Percentiles rank a stretch among this genome's conserved stretches.
Evolutionary conservation across 805 yeast species (phyloP).

Genomic region (Kazachstania bromeliacearum): DNA sequence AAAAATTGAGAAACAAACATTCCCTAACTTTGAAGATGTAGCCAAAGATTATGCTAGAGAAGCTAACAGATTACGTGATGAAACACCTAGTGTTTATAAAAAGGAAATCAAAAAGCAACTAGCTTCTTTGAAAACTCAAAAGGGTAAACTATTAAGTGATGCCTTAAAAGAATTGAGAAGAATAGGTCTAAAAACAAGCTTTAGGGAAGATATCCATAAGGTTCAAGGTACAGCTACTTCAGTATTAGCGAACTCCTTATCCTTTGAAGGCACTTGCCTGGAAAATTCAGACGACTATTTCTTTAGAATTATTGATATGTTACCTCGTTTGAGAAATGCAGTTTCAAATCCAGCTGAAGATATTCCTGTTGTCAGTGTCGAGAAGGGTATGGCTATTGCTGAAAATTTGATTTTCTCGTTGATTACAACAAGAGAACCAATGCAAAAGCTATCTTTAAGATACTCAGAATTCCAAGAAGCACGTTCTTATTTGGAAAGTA

Average conservation of each 20-base stretch:
- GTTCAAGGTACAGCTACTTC: slow-evolving; percentile 53
- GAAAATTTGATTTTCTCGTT: slow-evolving; percentile 61
- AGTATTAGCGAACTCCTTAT: slow-evolving; percentile 46
- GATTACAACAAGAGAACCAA: slow-evolving; percentile 42
- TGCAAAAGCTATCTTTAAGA: slow-evolving; percentile 26
- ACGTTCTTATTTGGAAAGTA: slow-evolving; percentile 16
- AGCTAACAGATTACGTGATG: slow-evolving; percentile 55
- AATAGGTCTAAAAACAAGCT: slow-evolving; percentile 64
- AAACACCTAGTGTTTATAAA: slow-evolving; percentile 63
- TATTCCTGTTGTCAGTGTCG: slow-evolving; percentile 60
- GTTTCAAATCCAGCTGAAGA: slow-evolving; percentile 57
- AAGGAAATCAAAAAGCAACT: slow-evolving; percentile 67
- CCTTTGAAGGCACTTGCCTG: slow-evolving; percentile 35
- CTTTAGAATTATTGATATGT: slow-evolving; percentile 62
- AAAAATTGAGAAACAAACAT: slow-evolving; percentile 24
- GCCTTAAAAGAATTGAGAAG: slow-evolving; percentile 63
- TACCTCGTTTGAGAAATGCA: slow-evolving; percentile 69
- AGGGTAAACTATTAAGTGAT: slow-evolving; percentile 67
- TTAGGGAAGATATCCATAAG: slow-evolving; percentile 56
- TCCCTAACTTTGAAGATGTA: slow-evolving; percentile 44
- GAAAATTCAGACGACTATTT: slow-evolving; percentile 45
- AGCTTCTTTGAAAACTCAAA: slow-evolving; percentile 71
- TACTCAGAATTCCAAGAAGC: slow-evolving; percentile 14
- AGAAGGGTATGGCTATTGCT: slow-evolving; percentile 63
- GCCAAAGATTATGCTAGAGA: slow-evolving; percentile 47